Percentiles rank a stretch among this genome's conserved stretches.
Conservation (phyloP, 2,329 filamentous ascomycete species). For the Colletotrichum spaethianum region DNA sequence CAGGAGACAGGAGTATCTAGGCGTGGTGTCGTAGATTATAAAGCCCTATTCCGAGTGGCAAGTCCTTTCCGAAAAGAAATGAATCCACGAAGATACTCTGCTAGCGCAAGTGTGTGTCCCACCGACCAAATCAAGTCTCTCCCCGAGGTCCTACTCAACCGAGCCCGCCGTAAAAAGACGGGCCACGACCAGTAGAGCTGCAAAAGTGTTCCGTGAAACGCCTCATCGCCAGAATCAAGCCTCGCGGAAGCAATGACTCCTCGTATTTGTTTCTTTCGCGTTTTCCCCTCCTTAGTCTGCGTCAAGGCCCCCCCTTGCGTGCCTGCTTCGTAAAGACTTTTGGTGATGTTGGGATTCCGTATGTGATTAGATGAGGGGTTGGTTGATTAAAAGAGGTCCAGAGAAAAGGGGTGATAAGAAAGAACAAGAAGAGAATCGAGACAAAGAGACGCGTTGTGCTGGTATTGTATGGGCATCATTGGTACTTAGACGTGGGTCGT, state of each 20-base stretch:
- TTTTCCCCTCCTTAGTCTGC: conserved; percentile 49
- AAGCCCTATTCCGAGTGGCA: conserved; percentile 44
- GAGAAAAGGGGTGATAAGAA: conserved; percentile 42
- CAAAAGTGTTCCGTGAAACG: conserved; percentile 41
- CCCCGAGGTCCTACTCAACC: conserved; percentile 41
- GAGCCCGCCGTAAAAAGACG: conserved; percentile 21
- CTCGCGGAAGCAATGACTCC: conserved; percentile 41
- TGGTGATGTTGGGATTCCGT: conserved; percentile 52
- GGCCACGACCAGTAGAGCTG: conserved; percentile 31
- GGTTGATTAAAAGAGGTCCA: conserved; percentile 43
- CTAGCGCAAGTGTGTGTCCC: conserved; percentile 34
- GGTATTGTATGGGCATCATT: conserved; percentile 73
- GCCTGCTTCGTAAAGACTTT: conserved; percentile 56
- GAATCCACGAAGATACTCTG: conserved; percentile 38
- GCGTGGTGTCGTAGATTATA: conserved; percentile 48
- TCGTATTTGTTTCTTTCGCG: conserved; percentile 34
- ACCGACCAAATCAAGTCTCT: conserved; percentile 39
- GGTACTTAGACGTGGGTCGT: conserved; percentile 71
- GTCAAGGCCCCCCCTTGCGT: conserved; percentile 48
- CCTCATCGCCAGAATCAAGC: conserved; percentile 41
- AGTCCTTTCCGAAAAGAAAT: conserved; percentile 33
- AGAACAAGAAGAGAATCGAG: conserved; percentile 40
- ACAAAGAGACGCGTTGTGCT: conserved; percentile 68
- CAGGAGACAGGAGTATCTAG: conserved; percentile 41
- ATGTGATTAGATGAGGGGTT: conserved; percentile 42